phyloP scores from a whole-genome alignment of 108 stramenopile genomes.

The Nannochloropsis oceanica region DNA sequence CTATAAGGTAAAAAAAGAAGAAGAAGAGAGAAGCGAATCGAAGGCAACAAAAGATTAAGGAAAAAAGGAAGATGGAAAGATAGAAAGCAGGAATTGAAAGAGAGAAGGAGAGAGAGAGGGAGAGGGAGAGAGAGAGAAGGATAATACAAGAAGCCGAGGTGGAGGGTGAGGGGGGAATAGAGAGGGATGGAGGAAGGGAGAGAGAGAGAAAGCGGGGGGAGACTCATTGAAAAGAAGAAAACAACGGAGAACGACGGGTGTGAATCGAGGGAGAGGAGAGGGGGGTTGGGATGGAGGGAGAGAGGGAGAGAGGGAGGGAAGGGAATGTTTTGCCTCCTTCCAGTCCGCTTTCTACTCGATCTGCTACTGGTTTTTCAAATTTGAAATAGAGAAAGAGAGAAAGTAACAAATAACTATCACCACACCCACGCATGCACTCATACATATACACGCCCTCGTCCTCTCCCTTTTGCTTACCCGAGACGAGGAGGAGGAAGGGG shows the following conservation, averaged over 20 bases:
- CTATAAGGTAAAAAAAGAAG: neutral
- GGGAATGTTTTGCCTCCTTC: neutral
- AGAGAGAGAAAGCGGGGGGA: neutral
- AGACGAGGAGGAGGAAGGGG: neutral
- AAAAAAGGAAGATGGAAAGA: neutral
- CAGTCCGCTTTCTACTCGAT: too few relatives aligned
- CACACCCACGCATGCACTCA: neutral
- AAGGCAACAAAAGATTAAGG: neutral
- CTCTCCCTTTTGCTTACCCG: neutral
- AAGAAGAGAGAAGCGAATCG: neutral
- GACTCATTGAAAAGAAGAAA: neutral
- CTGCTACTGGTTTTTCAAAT: neutral
- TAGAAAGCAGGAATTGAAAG: neutral
- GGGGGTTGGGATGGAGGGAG: neutral
- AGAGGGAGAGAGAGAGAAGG: neutral
- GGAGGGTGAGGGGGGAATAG: neutral
- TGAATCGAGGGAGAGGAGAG: neutral
- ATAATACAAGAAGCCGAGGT: neutral
- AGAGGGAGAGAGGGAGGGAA: neutral
- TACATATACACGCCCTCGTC: too few relatives aligned
- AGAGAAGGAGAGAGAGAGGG: neutral
- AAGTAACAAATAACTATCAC: neutral
- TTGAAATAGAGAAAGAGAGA: neutral
- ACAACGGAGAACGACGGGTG: neutral
- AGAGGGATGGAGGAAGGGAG: neutral